Conservation (phyloP, 257 asterid genomes). For the Fraxinus anomala region DNA sequence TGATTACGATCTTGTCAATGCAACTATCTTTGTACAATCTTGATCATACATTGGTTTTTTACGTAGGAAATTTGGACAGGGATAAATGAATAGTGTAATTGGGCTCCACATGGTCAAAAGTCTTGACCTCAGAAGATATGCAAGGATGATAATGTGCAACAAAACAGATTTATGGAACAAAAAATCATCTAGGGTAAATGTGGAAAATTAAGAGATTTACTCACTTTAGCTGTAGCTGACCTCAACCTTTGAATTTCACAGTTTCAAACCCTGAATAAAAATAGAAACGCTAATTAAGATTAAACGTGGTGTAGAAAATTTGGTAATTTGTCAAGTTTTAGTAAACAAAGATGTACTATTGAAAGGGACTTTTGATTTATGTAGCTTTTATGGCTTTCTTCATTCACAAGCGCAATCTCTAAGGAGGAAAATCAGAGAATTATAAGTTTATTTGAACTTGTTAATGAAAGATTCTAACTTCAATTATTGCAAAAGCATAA, state of each 20-base stretch:
- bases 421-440: conserved; percentile 24
- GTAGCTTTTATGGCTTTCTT: not conserved
- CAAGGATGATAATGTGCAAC: not conserved
- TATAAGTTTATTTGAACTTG: not conserved
- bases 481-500: not conserved
- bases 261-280: conserved; percentile 22
- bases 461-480: conserved; percentile 29
- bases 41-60: too few species aligned
- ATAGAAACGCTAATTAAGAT: conserved; percentile 12
- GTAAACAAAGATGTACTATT: conserved; percentile 54
- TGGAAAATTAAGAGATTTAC: too few species aligned
- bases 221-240: too few species aligned
- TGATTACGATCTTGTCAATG: too few species aligned
- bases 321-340: conserved; percentile 44
- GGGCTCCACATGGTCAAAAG: not conserved
- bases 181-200: not conserved
- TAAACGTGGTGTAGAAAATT: conserved; percentile 27
- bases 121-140: not conserved
- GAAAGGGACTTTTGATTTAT: conserved; percentile 49
- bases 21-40: too few species aligned
- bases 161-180: not conserved
- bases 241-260: conserved; percentile 13
- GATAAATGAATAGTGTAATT: too few species aligned
- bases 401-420: conserved; percentile 23
- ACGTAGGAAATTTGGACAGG: too few species aligned